Conservation (phyloP, 257 asterid genomes). For the Verbena officinalis region DNA sequence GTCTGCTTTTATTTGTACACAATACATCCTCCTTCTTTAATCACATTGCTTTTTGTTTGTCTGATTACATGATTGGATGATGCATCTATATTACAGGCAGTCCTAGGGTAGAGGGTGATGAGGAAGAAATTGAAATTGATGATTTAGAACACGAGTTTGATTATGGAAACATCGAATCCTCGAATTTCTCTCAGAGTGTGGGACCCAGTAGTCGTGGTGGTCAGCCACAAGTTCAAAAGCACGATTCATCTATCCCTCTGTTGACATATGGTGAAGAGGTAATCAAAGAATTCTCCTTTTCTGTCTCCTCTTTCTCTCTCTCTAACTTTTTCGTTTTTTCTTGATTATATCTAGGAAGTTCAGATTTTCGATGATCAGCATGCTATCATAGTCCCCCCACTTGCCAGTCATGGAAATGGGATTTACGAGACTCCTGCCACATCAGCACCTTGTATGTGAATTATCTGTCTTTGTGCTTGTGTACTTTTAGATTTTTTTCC, state of each 20-base stretch:
- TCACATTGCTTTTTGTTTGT: too few relatives aligned
- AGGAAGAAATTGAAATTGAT: constrained; percentile 66
- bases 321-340: background rate
- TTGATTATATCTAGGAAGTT: constrained; percentile 35
- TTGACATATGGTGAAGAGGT: constrained; percentile 74
- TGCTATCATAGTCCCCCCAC: constrained; percentile 61
- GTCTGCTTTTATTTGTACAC: constrained; percentile 35
- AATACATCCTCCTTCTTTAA: background rate
- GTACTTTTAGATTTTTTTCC: background rate
- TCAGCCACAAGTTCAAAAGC: constrained; percentile 31
- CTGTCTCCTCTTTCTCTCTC: background rate
- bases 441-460: constrained; percentile 46
- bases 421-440: constrained; percentile 35
- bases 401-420: constrained; percentile 38
- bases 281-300: background rate
- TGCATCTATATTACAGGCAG: constrained; percentile 42
- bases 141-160: constrained; percentile 69
- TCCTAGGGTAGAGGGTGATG: constrained; percentile 77
- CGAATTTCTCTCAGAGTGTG: constrained; percentile 12
- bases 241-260: constrained; percentile 45
- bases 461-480: background rate
- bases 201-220: constrained; percentile 36
- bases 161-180: constrained; percentile 35
- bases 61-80: background rate
- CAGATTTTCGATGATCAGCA: constrained; percentile 48